Evolutionary conservation across 2,329 filamentous ascomycete genomes (phyloP).

Genomic region (Verticillium isaacii): DNA sequence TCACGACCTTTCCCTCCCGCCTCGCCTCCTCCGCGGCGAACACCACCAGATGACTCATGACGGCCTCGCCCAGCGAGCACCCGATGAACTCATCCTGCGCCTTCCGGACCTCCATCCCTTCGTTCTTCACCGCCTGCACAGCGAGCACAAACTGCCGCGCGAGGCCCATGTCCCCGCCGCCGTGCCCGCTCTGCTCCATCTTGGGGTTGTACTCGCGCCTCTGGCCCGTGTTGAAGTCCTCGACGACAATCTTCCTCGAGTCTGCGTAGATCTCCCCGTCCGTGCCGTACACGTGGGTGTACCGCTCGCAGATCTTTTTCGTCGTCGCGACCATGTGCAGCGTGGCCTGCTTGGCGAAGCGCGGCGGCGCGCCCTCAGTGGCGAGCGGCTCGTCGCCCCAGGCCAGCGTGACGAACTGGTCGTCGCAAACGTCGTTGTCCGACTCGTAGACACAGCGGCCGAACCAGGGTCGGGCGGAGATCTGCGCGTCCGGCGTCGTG

Average conservation of each 20-base stretch:
- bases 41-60: conserved; percentile 87
- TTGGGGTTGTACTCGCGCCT: conserved; percentile 10
- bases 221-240: conserved; percentile 38
- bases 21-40: conserved; percentile 92
- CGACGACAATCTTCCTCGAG: conserved; percentile 68
- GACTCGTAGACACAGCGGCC: conserved; percentile 93
- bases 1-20: conserved; percentile 61
- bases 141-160: conserved; percentile 79
- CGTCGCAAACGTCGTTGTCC: conserved; percentile 91
- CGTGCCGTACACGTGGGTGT: conserved; percentile 81
- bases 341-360: conserved; percentile 68
- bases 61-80: conserved; percentile 78
- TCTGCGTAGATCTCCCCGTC: conserved; percentile 84
- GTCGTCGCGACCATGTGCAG: conserved; percentile 96
- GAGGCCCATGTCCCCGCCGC: conserved; percentile 41
- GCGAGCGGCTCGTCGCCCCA: conserved; percentile 67
- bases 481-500: conserved; percentile 37
- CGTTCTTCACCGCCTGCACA: conserved; percentile 72
- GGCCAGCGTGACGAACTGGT: conserved; percentile 81
- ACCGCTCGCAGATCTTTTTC: conserved; percentile 78
- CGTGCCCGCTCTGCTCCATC: conserved; percentile 10
- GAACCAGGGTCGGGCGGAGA: conserved; percentile 65
- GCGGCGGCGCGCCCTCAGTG: conserved; percentile 86
- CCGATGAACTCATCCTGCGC: conserved; percentile 76
- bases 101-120: conserved; percentile 57